Evolutionary conservation across 768 basidiomycete genomes (phyloP), one percentile per base, ranked within the genome.

Genomic region (Leucocoprinus leucothites): DNA sequence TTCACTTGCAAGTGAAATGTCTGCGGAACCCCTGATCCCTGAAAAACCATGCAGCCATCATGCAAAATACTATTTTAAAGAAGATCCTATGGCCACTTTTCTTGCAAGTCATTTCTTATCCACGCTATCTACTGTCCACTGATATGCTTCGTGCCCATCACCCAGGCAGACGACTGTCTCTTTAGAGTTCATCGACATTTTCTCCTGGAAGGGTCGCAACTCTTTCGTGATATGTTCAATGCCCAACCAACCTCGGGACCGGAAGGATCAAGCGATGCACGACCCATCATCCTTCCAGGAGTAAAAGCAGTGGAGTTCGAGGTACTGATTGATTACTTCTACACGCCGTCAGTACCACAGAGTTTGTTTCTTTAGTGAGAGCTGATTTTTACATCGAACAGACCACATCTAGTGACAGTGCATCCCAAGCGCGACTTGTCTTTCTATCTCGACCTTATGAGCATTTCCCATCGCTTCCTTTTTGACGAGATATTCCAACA

Each of bases 371-470:
- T 9, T 1, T 45, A 11, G 1, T 22, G 21, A 19, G 19, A 21
- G 26, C 31, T 35, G 11, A 48, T 1, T 11, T 1, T 11, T 48
- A 31, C 11, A 6, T 22, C 14, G n/a, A 3, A 25, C 28, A 46
- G 45, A 14, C 45, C 45, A 3, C 45, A 46, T 11, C 45, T 9
- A 16, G 45, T 16, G 24, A 46, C 25, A 46, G 13, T 11, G 19
- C 21, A 13, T 7, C 25, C 19, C 18, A 46, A 28, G 31, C 51
- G 43, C 8, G 43, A 52, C 21, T 59, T 66, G 25, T 42, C 64
- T 6, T 62, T 72, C 24, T 77, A 74, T 72, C 62, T 71, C n/a
- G 60, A 68, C 18, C 63, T 80, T 11, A 66, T 79, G 28, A 68
- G 71, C 16, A 71, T 78, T 42, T 65, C 77, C 2, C 69, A 72